A percentile compares a stretch with the other conserved stretches of the same genome.
Conservation (phyloP, 345 rosid species). For the Eucalyptus erythrocorys region DNA sequence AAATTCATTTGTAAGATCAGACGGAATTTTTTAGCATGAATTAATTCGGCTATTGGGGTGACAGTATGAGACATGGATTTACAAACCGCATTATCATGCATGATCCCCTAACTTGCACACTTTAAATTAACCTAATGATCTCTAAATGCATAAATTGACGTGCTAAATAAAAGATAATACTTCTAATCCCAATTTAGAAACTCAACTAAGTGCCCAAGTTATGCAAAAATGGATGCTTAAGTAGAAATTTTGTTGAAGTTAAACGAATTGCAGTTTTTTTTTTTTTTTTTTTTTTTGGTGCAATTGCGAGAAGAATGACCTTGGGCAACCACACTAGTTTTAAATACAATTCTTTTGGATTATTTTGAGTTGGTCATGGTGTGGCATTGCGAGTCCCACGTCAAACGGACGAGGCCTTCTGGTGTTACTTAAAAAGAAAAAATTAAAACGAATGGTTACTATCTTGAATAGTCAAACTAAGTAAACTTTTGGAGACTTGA, state of each 20-base stretch:
- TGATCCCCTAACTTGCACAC: not conserved
- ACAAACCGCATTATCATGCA: not conserved
- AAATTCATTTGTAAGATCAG: not conserved
- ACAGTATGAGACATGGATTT: not conserved
- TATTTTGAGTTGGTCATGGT: not conserved
- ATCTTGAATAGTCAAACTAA: not conserved
- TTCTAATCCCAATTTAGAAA: not conserved
- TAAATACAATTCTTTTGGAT: not conserved
- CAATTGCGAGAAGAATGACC: not conserved
- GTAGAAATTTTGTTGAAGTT: not conserved
- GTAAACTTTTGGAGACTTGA: not conserved
- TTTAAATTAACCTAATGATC: not conserved
- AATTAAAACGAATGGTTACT: not conserved
- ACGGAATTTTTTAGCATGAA: not conserved
- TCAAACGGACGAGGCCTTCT: not conserved
- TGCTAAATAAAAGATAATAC: not conserved
- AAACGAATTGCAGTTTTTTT: not conserved
- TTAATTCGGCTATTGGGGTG: not conserved
- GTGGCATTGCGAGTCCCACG: not conserved
- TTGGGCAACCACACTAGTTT: not conserved
- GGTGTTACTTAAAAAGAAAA: not conserved
- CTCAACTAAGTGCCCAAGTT: not conserved
- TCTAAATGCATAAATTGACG: not conserved
- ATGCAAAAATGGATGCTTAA: not conserved
- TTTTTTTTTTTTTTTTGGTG: not conserved